Evolutionary conservation across 1,284 basidiomycete species (phyloP).

Genomic region (Apiotrichum akiyoshidainum): DNA sequence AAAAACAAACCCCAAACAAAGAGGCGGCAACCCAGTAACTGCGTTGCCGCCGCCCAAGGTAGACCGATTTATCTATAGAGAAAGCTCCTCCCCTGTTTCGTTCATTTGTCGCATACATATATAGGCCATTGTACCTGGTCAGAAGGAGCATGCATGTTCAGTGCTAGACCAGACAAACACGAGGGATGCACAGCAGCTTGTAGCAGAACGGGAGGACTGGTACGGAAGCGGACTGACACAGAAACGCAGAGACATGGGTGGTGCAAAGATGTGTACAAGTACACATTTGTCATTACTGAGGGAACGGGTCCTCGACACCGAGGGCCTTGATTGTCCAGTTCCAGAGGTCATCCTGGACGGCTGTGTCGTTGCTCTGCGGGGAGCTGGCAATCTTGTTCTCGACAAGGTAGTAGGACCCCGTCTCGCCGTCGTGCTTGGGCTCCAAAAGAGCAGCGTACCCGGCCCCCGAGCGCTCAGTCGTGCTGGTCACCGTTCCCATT

Average conservation of each 20-base stretch:
- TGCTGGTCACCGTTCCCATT: neutral
- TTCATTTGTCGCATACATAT: conserved; percentile 20
- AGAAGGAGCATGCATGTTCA: conserved; percentile 21
- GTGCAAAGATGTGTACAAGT: too few relatives aligned
- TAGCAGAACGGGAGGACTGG: neutral
- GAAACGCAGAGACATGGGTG: too few relatives aligned
- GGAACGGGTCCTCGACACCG: too few relatives aligned
- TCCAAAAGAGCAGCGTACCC: conserved; percentile 12
- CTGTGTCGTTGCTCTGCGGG: conserved; percentile 12
- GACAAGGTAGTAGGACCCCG: conserved; percentile 20
- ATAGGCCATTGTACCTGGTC: conserved; percentile 4
- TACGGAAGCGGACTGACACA: too few relatives aligned
- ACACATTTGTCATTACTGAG: too few relatives aligned
- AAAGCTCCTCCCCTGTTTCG: conserved; percentile 14
- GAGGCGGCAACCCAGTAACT: too few relatives aligned
- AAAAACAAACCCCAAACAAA: neutral
- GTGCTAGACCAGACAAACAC: neutral
- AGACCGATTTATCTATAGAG: conserved; percentile 11
- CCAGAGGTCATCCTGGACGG: conserved; percentile 26
- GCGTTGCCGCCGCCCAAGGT: neutral
- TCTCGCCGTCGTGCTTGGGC: conserved; percentile 10
- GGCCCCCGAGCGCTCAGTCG: neutral
- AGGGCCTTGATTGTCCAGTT: conserved; percentile 19
- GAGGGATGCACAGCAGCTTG: conserved; percentile 1
- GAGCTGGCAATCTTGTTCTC: conserved; percentile 11